A percentile compares a stretch with the other conserved stretches of the same genome.
phyloP scores from a whole-genome alignment of 2,329 filamentous ascomycete genomes.

The Aspergillus eucalypticola region DNA sequence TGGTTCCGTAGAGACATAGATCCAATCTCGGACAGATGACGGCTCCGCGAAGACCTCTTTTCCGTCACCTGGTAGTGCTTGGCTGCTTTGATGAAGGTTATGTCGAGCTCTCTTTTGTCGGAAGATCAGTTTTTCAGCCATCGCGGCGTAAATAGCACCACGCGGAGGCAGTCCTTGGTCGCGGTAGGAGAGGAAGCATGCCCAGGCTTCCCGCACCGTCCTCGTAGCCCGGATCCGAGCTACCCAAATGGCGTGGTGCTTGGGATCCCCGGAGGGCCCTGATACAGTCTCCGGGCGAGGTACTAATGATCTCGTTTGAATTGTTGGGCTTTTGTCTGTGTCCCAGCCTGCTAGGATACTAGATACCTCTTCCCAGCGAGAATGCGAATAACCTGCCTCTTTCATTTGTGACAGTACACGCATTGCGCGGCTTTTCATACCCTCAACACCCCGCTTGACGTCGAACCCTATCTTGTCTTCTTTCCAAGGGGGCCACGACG shows the following conservation, averaged over 20 bases:
- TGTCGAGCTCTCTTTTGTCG: conserved; percentile 29
- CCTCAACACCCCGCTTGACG: conserved; percentile 56
- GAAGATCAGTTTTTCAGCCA: conserved; percentile 58
- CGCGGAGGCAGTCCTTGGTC: conserved; percentile 41
- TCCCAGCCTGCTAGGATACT: conserved; percentile 63
- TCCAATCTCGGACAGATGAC: conserved; percentile 56
- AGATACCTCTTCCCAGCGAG: conserved; percentile 56
- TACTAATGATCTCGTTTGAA: conserved; percentile 58
- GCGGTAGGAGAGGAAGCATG: conserved; percentile 61
- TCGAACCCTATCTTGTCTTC: conserved; percentile 63
- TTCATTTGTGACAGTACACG: conserved; percentile 58
- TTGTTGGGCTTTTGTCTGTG: conserved; percentile 62
- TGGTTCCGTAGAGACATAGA: conserved; percentile 57
- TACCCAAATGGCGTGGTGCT: conserved; percentile 51
- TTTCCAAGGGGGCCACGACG: conserved; percentile 68
- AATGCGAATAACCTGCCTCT: conserved; percentile 58
- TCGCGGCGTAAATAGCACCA: conserved; percentile 54
- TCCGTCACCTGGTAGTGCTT: conserved; percentile 56
- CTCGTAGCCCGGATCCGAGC: conserved; percentile 61
- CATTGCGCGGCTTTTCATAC: conserved; percentile 59
- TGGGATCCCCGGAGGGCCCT: conserved; percentile 16
- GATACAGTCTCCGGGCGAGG: conserved; percentile 27
- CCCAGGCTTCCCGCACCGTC: conserved; percentile 65
- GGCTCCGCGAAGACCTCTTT: conserved; percentile 58
- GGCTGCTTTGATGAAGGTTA: conserved; percentile 20